A percentile compares a stretch with the other conserved stretches of the same genome.
These are phyloP conservation scores for Triticum aestivum DNA, from an alignment of 176 grass and related monocot species.

Conservation along the genomic window DNA sequence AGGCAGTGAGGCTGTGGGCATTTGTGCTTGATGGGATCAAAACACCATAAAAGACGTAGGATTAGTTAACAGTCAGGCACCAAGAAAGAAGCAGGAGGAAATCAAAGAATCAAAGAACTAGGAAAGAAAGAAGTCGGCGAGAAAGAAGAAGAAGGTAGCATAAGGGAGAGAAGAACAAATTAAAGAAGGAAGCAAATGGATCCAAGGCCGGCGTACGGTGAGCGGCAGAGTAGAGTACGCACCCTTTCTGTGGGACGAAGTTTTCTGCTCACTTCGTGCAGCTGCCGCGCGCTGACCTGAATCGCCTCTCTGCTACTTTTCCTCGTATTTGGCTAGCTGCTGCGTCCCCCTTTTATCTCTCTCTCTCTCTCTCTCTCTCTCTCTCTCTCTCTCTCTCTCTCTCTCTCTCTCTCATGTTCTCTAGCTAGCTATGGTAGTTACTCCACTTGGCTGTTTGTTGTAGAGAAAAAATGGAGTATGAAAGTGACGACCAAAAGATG, in stretches of 20 bases:
- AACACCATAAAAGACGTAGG: not conserved
- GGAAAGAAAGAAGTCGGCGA: not conserved
- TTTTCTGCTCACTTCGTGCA: conserved; percentile 33
- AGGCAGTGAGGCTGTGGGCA: not conserved
- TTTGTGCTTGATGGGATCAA: conserved; percentile 30
- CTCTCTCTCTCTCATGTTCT: not conserved
- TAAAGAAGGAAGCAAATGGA: conserved; percentile 18
- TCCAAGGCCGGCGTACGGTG: conserved; percentile 29
- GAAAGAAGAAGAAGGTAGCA: conserved; percentile 5
- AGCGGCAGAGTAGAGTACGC: not conserved
- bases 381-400: not conserved
- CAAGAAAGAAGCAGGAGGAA: not conserved
- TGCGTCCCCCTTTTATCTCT: not conserved
- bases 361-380: too few species aligned
- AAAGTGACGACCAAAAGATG: conserved; percentile 47
- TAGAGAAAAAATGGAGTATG: conserved; percentile 33
- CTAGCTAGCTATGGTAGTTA: conserved; percentile 6
- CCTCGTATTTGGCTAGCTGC: not conserved
- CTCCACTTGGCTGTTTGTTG: conserved; percentile 27
- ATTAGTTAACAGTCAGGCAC: conserved; percentile 16
- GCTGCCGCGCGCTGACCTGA: conserved; percentile 10
- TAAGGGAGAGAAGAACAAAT: not conserved
- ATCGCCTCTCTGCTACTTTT: not conserved
- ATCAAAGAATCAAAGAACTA: not conserved
- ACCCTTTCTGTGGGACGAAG: conserved; percentile 30